phyloP scores from a whole-genome alignment of 2,329 filamentous ascomycete species.

The Bipolaris gigantea region DNA sequence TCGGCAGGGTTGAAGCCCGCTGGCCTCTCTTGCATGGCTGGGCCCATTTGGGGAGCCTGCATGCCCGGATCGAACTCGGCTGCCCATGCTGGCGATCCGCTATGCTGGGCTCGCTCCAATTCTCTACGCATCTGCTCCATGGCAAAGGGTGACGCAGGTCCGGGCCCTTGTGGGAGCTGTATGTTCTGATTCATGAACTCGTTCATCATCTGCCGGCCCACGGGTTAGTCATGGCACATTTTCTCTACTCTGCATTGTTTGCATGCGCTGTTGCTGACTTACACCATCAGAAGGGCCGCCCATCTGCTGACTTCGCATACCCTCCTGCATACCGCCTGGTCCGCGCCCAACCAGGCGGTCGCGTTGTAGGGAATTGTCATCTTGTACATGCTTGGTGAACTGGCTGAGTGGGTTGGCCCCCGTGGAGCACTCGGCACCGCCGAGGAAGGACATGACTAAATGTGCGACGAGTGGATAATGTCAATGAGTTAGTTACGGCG shows the following conservation, averaged over 20 bases:
- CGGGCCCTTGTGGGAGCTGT: slow-evolving; percentile 58
- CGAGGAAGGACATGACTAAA: slow-evolving; percentile 84
- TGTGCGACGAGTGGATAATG: background rate
- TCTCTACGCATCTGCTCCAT: slow-evolving; percentile 69
- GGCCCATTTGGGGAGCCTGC: slow-evolving; percentile 70
- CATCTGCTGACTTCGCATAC: slow-evolving; percentile 73
- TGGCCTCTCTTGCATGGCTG: slow-evolving; percentile 60
- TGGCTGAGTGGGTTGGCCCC: slow-evolving; percentile 94
- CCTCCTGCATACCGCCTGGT: slow-evolving; percentile 69
- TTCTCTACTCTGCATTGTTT: background rate
- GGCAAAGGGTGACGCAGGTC: slow-evolving; percentile 60
- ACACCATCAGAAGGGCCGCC: slow-evolving; percentile 68
- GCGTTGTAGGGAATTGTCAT: slow-evolving; percentile 92
- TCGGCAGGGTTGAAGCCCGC: slow-evolving; percentile 75
- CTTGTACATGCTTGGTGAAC: slow-evolving; percentile 95
- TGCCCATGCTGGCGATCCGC: slow-evolving; percentile 62
- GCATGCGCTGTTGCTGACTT: slow-evolving; percentile 16
- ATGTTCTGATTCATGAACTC: slow-evolving; percentile 83
- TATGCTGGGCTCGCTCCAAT: slow-evolving; percentile 58
- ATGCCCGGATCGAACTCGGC: slow-evolving; percentile 64
- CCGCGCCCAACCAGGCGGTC: slow-evolving; percentile 81
- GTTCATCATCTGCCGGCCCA: slow-evolving; percentile 74
- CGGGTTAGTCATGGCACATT: slow-evolving; percentile 27
- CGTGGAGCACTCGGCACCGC: slow-evolving; percentile 94
- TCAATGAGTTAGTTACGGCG: background rate